Conservation (phyloP, 805 yeast species). For the Groenewaldozyma tartarivorans region DNA sequence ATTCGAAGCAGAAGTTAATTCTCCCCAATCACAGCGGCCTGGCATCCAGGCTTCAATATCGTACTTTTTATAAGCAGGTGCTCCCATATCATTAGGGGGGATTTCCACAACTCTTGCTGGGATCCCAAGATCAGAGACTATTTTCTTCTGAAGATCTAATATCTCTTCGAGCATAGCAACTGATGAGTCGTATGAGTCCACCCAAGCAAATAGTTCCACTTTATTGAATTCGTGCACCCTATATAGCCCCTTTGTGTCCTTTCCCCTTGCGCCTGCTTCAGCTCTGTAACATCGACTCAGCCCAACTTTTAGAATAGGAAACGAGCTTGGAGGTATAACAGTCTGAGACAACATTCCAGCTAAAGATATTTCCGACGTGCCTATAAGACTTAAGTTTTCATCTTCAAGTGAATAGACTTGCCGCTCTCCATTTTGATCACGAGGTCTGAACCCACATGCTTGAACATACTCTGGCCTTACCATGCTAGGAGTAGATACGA, state of each 20-base stretch:
- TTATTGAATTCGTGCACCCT: constrained; percentile 95
- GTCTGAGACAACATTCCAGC: constrained; percentile 63
- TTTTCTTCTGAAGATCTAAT: constrained; percentile 51
- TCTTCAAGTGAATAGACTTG: constrained; percentile 64
- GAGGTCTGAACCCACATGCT: constrained; percentile 93
- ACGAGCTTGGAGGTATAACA: constrained; percentile 25
- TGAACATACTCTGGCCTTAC: constrained; percentile 65
- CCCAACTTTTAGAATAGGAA: constrained; percentile 63
- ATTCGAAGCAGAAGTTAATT: constrained; percentile 81
- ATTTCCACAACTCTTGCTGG: constrained; percentile 74
- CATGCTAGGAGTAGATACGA: constrained; percentile 77
- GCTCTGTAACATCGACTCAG: constrained; percentile 83
- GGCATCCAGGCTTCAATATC: constrained; percentile 99
- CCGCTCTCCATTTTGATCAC: constrained; percentile 76
- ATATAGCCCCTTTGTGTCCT: constrained; percentile 83
- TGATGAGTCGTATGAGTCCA: constrained; percentile 27
- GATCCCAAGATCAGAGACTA: constrained; percentile 61
- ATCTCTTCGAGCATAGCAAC: constrained; percentile 40
- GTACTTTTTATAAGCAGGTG: constrained; percentile 84
- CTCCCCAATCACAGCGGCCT: constrained; percentile 89
- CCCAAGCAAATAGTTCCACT: constrained; percentile 84
- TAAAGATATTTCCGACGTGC: constrained; percentile 92
- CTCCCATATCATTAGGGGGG: constrained; percentile 87
- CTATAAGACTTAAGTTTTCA: constrained; percentile 57
- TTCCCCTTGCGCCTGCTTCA: constrained; percentile 95